Base-by-base conservation (phyloP, 306 rosid species). In the Cajanus cajan region DNA sequence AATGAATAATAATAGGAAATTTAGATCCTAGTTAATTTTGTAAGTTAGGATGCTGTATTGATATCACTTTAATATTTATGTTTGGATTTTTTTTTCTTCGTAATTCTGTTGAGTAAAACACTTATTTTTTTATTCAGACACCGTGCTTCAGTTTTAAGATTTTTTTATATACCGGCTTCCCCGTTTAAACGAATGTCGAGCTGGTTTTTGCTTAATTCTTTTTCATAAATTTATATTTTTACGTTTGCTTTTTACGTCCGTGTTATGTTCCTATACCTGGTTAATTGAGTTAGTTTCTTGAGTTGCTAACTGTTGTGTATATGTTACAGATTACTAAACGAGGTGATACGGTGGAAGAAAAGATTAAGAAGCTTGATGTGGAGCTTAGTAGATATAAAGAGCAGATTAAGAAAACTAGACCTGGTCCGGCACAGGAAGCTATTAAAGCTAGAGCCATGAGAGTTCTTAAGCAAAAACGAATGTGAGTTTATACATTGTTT, bases 351-450 rank as follows among this genome's bases (percentile, higher is more conserved):
- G 98, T 96, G 57, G 99, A 96, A 0, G 99, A 93, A 0, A 96
- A 93, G 86, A 93, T 96, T 50, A 86, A 86, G 86, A 96, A 76
- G 87, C 98, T 96, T 71, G 99, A 96, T 82, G 85, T 28, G 6
- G 97, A 96, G 59, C 99, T 96, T 25, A 88, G 66, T 84, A 89
- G 90, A 87, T 96, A 93, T 68, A 96, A 96, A 78, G 99, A 93
- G 66, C 99, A 96, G 86, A 82, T 96, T 43, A 91, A 93, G 92
- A 93, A 89, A 88, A 93, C 98, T 34, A 93, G 98, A 77, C 97
- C 99, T 36, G 99, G 99, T 73, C 97, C 97, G 64, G 90, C 94
- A 13, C 99, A 87, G 74, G 99, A 96, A 77, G 99, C 93, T 72
- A 43, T 96, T 61, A 96, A 96, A 85, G 87, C 98, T 71, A 88